Percentiles rank a stretch among this genome's conserved stretches.
Evolutionary conservation across 306 rosid species (phyloP).

Genomic region (Glycine latifolia): DNA sequence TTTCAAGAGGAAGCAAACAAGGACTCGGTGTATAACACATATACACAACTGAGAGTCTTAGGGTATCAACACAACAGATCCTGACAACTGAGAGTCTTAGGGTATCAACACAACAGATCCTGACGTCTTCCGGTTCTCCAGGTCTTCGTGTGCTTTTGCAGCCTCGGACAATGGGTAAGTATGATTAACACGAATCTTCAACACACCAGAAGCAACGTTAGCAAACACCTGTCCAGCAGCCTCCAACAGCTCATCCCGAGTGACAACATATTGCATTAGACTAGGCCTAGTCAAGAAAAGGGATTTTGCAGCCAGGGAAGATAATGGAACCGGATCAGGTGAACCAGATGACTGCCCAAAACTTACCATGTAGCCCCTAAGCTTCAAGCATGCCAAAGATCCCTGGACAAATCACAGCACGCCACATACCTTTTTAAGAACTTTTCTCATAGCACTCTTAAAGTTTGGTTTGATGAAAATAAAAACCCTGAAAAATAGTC

Average conservation of each 20-base stretch:
- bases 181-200: conserved; percentile 81
- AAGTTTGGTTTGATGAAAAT: background rate
- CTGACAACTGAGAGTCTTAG: conserved; percentile 51
- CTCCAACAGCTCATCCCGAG: conserved; percentile 75
- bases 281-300: conserved; percentile 85
- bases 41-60: conserved; percentile 39
- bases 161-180: conserved; percentile 82
- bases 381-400: conserved; percentile 79
- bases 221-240: conserved; percentile 81
- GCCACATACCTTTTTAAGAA: background rate
- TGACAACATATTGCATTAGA: conserved; percentile 63
- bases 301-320: conserved; percentile 72
- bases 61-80: conserved; percentile 84
- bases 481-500: background rate
- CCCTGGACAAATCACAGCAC: conserved; percentile 60
- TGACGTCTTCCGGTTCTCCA: conserved; percentile 78
- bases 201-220: conserved; percentile 59
- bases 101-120: conserved; percentile 90
- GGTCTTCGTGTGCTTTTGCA: conserved; percentile 80
- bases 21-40: background rate
- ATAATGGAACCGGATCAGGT: conserved; percentile 87
- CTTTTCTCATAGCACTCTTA: background rate
- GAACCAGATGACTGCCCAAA: conserved; percentile 91
- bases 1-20: conserved; percentile 29
- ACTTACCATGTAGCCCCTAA: conserved; percentile 78